Evolutionary conservation across 176 grass and related monocot species (phyloP).

Genomic region (Saccharum spontaneum): DNA sequence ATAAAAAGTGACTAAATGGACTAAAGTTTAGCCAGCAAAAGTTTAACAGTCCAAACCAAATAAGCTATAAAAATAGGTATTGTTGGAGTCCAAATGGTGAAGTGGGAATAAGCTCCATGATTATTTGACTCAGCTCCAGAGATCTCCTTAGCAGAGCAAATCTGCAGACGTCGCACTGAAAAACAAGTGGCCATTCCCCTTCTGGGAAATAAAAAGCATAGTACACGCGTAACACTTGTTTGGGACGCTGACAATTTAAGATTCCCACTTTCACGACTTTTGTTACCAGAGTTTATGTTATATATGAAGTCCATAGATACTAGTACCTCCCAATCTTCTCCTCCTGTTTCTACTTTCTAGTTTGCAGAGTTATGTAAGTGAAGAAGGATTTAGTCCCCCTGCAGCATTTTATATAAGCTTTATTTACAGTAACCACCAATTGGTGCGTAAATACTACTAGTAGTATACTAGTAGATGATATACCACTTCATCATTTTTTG

Average conservation of each 20-base stretch:
- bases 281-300: background rate
- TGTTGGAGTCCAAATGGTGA: background rate
- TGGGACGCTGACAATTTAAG: conserved; percentile 9
- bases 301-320: too few relatives aligned
- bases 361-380: background rate
- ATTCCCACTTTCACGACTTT: background rate
- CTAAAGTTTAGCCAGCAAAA: too few relatives aligned
- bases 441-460: too few relatives aligned
- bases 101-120: conserved; percentile 1
- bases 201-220: background rate
- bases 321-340: background rate
- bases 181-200: background rate
- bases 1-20: too few relatives aligned
- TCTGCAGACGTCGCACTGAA: background rate
- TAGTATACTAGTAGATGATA: too few relatives aligned
- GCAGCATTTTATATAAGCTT: too few relatives aligned
- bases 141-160: conserved; percentile 36
- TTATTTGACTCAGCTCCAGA: conserved; percentile 8
- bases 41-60: too few relatives aligned
- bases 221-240: background rate
- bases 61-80: background rate
- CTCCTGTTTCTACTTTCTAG: background rate
- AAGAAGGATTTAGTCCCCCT: too few relatives aligned
- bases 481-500: too few relatives aligned
- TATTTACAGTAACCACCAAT: too few relatives aligned